A percentile compares a stretch with the other conserved stretches of the same genome.
These are phyloP conservation scores for Chalara sp. DNA, from an alignment of 2,329 filamentous ascomycete genomes.

Conservation along the genomic window DNA sequence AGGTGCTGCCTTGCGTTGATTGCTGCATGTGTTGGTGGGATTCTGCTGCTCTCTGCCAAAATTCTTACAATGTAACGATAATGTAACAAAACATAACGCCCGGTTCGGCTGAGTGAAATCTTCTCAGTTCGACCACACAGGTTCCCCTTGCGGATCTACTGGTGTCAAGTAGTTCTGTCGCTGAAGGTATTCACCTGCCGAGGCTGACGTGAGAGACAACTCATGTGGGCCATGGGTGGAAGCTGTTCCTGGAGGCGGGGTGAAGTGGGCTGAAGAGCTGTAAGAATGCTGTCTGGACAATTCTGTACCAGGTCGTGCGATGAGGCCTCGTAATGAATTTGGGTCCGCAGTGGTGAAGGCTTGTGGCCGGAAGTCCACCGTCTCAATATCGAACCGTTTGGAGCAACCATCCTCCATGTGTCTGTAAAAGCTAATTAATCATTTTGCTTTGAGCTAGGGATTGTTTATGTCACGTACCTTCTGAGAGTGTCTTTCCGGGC, in stretches of 20 bases:
- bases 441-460: not conserved
- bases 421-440: constrained; percentile 34
- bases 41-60: too few species aligned
- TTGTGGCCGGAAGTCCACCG: constrained; percentile 25
- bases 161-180: constrained; percentile 17
- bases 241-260: constrained; percentile 7
- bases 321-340: constrained; percentile 10
- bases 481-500: constrained; percentile 76
- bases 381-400: constrained; percentile 45
- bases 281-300: constrained; percentile 19
- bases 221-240: constrained; percentile 7
- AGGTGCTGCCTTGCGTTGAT: too few species aligned
- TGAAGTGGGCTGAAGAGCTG: constrained; percentile 19
- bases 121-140: not conserved
- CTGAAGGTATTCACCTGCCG: constrained; percentile 14
- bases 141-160: not conserved
- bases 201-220: constrained; percentile 19
- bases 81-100: too few species aligned
- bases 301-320: constrained; percentile 8
- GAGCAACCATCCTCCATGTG: constrained; percentile 74
- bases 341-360: constrained; percentile 13
- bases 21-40: too few species aligned
- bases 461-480: constrained; percentile 42
- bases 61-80: too few species aligned
- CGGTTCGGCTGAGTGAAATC: too few species aligned